Base-by-base conservation (phyloP, 352 stramenopile species). In the Globisporangium paroecandrum region DNA sequence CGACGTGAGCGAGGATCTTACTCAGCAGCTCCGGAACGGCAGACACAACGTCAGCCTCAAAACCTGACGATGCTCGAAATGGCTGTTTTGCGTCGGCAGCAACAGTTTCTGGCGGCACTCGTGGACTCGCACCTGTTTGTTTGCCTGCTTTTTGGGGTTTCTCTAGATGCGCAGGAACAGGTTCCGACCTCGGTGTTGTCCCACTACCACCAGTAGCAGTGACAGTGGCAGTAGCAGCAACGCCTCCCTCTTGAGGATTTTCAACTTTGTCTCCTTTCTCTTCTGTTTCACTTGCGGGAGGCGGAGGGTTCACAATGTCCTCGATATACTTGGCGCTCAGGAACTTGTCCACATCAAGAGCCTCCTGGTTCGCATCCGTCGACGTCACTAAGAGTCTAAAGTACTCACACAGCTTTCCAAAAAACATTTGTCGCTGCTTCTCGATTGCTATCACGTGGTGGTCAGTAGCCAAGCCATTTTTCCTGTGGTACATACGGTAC, bases 401-500 rank as follows among this genome's bases (percentile, higher is more conserved):
- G 4, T 76, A 77, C 3, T 66, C 43, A 32, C 82, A 83, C 24
- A 95, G 56, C 4, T 78, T 64, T 13, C 70, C 59, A 1, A 83
- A 70, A 57, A 90, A 88, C 20, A 77, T n/a, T 0, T 69, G n/a
- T 0, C 70, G 68, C 58, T 96, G 83, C 22, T 70, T 77, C 8
- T 75, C 65, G 4, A 82, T 84, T 15, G 78, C 77, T 24, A 74
- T 57, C 9, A 85, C 76, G 53, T 95, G 85, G 58, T 89, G 80
- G 4, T 74, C 53, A 22, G 82, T 81, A 24, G 82, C 83, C 8
- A 89, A 38, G 25, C 60, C 60, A 1, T 77, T 69, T 18, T 75
- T 74, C 27, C 75, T 76, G 58, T 89, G 84, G 69, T 93, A 95
- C 13, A 76, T 60, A 12, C 91, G 85, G 71, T 97, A 97, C 25